phyloP scores from a whole-genome alignment of 2,329 filamentous ascomycete genomes.

The Phaeophleospora eucalypticola region DNA sequence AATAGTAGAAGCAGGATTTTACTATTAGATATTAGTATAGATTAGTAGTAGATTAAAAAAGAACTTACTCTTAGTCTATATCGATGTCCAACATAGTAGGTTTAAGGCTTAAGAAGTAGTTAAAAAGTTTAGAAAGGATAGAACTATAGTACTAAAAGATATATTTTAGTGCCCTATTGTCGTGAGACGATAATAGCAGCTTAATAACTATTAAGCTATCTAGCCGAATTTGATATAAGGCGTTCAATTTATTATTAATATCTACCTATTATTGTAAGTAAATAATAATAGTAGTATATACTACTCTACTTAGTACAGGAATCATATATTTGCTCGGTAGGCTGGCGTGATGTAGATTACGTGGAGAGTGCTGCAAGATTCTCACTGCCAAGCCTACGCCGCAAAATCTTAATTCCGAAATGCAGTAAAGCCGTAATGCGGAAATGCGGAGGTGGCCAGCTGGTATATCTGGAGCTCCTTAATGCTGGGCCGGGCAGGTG shows the following conservation, averaged over 20 bases:
- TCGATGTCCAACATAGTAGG: neutral
- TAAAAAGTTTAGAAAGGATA: neutral
- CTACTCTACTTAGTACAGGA: neutral
- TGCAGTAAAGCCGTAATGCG: neutral
- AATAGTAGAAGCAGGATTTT: neutral
- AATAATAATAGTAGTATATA: neutral
- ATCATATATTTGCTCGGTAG: neutral
- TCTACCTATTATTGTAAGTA: neutral
- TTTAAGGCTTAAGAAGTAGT: neutral
- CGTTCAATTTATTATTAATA: neutral
- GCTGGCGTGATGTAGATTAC: neutral
- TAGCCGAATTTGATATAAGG: neutral
- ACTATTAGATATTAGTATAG: neutral
- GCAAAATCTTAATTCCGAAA: neutral
- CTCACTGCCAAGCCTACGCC: neutral
- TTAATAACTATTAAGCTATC: neutral
- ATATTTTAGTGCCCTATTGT: neutral
- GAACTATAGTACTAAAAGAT: neutral
- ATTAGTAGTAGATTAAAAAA: neutral
- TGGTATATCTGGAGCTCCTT: neutral
- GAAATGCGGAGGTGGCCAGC: neutral
- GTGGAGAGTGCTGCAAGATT: neutral
- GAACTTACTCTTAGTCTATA: neutral
- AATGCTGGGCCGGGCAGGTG: no score
- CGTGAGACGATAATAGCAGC: neutral